Percentiles rank a stretch among this genome's conserved stretches.
Conservation (phyloP, 345 rosid species). For the Clausena lansium region DNA sequence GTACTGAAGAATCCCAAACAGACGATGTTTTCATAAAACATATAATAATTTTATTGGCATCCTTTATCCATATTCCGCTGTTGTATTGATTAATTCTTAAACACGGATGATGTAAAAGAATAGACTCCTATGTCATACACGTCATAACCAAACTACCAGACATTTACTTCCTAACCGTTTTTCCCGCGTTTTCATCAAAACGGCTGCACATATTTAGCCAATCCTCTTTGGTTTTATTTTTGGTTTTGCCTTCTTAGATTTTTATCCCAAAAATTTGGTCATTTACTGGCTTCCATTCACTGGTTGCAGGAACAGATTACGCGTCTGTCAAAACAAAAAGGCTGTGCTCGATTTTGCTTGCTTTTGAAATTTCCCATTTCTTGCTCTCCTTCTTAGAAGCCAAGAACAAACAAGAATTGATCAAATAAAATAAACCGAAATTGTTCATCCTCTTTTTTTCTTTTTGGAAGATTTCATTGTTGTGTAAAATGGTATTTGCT, state of each 20-base stretch:
- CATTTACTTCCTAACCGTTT: background rate
- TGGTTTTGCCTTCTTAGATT: background rate
- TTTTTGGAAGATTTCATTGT: too few species aligned
- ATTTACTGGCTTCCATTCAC: slow-evolving; percentile 11
- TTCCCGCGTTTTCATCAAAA: slow-evolving; percentile 5
- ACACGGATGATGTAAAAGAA: background rate
- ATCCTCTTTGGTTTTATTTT: background rate
- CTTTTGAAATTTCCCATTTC: background rate
- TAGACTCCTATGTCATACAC: background rate
- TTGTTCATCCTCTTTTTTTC: background rate
- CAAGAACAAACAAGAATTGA: background rate
- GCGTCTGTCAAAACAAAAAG: background rate
- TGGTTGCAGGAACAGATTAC: background rate
- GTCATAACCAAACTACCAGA: background rate
- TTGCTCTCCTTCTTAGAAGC: background rate
- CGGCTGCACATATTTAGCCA: background rate
- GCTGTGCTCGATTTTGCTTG: background rate
- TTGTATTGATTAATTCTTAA: too few species aligned
- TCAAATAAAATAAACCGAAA: background rate
- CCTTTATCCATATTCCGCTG: too few species aligned
- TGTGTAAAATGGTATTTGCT: background rate
- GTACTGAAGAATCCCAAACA: too few species aligned
- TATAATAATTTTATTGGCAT: too few species aligned
- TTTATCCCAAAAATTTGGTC: background rate
- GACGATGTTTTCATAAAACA: too few species aligned